These are phyloP conservation scores for Fonticula alba DNA, from an alignment of 78 protist species.

Conservation along the genomic window DNA sequence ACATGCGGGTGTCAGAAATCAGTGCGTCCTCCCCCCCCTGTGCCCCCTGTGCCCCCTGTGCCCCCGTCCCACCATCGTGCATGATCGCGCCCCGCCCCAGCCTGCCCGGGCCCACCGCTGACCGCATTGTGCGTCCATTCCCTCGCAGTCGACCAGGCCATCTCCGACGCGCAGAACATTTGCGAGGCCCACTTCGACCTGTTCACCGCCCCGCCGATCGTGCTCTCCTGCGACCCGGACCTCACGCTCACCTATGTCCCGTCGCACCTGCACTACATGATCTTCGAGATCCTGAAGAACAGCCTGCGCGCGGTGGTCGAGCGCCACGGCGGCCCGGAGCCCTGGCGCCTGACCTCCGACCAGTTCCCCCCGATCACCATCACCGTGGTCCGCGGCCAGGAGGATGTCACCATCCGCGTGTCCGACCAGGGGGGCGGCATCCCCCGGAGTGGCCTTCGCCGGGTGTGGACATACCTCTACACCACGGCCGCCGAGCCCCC, in stretches of 20 bases:
- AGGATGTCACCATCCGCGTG: constrained; percentile 25
- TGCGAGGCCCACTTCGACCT: no score
- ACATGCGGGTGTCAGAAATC: no score
- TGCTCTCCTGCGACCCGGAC: neutral
- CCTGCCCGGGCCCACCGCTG: no score
- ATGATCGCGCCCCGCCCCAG: no score
- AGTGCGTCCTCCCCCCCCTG: no score
- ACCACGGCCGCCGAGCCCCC: constrained; percentile 26
- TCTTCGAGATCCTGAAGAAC: constrained; percentile 32
- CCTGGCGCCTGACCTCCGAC: neutral
- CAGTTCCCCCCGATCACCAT: neutral
- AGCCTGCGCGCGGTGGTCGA: constrained; percentile 20
- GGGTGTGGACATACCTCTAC: constrained; percentile 26
- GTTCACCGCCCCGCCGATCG: no score
- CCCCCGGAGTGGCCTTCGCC: constrained; percentile 13
- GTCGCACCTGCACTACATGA: constrained; percentile 33
- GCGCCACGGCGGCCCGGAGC: neutral
- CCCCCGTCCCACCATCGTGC: no score
- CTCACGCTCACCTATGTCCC: constrained; percentile 31
- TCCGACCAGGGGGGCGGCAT: constrained; percentile 57
- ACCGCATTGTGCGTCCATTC: no score
- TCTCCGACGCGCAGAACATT: no score
- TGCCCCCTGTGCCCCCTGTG: no score
- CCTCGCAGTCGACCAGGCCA: no score
- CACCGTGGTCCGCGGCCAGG: constrained; percentile 6